phyloP scores from a whole-genome alignment of 169 alveolate genomes.

The Plasmodium berghei region DNA sequence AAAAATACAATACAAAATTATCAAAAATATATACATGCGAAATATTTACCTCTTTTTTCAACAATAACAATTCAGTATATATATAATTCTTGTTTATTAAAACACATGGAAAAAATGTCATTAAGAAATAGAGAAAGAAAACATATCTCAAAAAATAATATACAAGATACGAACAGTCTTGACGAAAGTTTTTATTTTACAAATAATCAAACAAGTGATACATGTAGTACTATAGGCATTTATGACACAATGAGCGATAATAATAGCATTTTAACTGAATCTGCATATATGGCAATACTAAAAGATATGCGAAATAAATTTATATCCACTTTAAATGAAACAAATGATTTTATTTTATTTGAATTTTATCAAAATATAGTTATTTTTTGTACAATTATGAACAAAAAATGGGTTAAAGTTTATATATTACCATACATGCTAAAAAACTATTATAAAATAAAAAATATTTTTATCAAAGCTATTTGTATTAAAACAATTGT shows the following conservation, averaged over 20 bases:
- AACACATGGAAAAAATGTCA: background rate
- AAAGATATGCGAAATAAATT: constrained; percentile 24
- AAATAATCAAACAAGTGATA: background rate
- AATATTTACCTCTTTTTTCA: constrained; percentile 60
- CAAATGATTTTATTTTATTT: constrained; percentile 9
- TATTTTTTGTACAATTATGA: constrained; percentile 51
- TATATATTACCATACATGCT: constrained; percentile 41
- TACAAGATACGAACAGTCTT: background rate
- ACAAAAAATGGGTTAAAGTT: constrained; percentile 52
- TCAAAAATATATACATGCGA: constrained; percentile 41
- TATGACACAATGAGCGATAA: background rate
- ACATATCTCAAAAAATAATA: background rate
- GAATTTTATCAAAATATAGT: constrained; percentile 37
- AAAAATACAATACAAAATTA: constrained; percentile 22
- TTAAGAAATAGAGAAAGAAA: background rate
- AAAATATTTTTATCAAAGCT: constrained; percentile 30
- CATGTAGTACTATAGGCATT: background rate
- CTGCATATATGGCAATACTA: constrained; percentile 28
- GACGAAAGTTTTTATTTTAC: background rate
- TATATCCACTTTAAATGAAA: background rate
- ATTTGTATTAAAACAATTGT: constrained; percentile 12
- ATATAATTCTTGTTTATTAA: constrained; percentile 39
- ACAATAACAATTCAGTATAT: constrained; percentile 30
- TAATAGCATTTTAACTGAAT: constrained; percentile 4
- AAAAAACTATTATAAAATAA: constrained; percentile 20